A percentile compares a stretch with the other conserved stretches of the same genome.
Conservation (phyloP, 805 yeast genomes). For the Saccharomycopsis sp. region DNA sequence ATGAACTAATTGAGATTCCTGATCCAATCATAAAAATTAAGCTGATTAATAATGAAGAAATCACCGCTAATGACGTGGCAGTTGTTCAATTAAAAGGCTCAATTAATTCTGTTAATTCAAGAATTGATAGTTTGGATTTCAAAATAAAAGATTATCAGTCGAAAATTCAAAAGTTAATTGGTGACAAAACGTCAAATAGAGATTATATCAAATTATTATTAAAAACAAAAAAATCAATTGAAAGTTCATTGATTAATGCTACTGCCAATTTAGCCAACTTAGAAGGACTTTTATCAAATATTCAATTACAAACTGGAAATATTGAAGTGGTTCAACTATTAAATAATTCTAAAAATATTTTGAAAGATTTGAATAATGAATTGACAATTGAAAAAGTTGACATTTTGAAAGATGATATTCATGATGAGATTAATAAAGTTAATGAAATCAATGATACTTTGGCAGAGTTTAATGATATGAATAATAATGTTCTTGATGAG, state of each 20-base stretch:
- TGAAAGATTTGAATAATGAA: constrained; percentile 14
- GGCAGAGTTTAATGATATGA: constrained; percentile 4
- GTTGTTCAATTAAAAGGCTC: constrained; percentile 6
- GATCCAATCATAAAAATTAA: constrained; percentile 13
- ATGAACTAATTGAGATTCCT: constrained; percentile 2
- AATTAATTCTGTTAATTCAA: constrained; percentile 3
- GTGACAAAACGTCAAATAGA: constrained; percentile 4
- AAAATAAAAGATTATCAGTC: constrained; percentile 6
- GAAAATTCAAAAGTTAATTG: constrained; percentile 4
- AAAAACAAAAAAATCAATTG: constrained; percentile 11
- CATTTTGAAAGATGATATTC: constrained; percentile 9
- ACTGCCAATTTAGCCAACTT: constrained; percentile 12
- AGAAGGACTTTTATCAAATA: constrained; percentile 7
- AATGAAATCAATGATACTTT: constrained; percentile 11
- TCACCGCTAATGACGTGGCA: constrained; percentile 11
- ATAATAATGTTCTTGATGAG: constrained; percentile 21
- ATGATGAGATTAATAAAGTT: constrained; percentile 9
- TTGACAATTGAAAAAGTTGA: constrained; percentile 12
- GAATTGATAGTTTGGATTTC: constrained; percentile 1
- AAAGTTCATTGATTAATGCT: constrained; percentile 5
- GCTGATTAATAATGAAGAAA: background rate
- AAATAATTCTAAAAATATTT: constrained; percentile 9
- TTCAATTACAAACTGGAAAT: constrained; percentile 11
- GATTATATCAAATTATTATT: constrained; percentile 13
- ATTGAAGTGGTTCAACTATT: constrained; percentile 9